Base-by-base conservation (phyloP, 768 basidiomycete species). In the Boletus eberwhitei region DNA sequence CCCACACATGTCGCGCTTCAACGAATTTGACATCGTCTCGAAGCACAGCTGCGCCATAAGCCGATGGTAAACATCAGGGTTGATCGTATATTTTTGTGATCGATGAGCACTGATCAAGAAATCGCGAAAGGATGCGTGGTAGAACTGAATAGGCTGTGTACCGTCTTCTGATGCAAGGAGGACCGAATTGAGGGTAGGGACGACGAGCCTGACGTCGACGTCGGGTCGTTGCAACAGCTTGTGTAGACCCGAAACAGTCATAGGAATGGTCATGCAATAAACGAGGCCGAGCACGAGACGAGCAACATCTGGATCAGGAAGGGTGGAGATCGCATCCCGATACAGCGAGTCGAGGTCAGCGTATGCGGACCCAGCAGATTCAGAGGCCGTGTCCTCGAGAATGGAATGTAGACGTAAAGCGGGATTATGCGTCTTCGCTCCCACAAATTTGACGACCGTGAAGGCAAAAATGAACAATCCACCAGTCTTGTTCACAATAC, bases 1-100 rank as follows among this genome's bases (percentile, higher is more conserved):
- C 14, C 48, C 48, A 16, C 63, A 64, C 50, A 64, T 64, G 40
- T 64, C 63, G 5, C 57, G 63, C 45, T 59, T 62, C 52, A 64
- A 22, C 11, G 57, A 54, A 12, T 45, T 55, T 21, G 50, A 52
- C 63, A 64, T 64, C 3, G 34, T 55, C 32, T 62, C 54, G 17
- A 64, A 39, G 46, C 63, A 64, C 1, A 55, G 16, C 13, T 64
- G 63, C 1, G 62, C 63, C 54, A 64, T 61, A 21, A 61, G 46
- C 17, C 53, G 36, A 39, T 64, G 62, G 19, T 61, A 64, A 0
- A 37, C 52, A 14, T 35, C 51, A 7, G 62, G 62, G 24, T 57
- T 39, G 29, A 64, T 55, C 5, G 56, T 41, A 22, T 52, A 64
- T 12, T 57, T 55, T 17, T 42, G 44, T 2, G 63, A 64, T 11